A percentile compares a stretch with the other conserved stretches of the same genome.
Evolutionary conservation across 768 basidiomycete species (phyloP).

Genomic region (Dictyophora rubrovolvata): DNA sequence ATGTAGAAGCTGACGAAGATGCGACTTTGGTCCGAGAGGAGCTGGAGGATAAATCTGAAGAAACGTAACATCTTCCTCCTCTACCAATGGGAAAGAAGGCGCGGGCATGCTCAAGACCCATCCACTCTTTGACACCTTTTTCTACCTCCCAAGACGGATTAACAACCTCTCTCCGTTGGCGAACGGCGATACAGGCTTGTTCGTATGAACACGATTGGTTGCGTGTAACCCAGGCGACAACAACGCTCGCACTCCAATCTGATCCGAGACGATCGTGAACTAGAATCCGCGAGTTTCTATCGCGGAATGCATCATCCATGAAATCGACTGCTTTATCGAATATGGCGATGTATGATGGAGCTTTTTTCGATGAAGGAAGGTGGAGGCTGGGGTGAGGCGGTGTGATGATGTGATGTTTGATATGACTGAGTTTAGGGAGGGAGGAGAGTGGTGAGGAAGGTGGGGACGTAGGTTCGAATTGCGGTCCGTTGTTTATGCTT

Average conservation of each 20-base stretch:
- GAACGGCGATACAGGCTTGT: background rate
- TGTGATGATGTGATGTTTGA: background rate
- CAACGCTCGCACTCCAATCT: slow-evolving; percentile 3
- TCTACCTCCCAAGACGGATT: background rate
- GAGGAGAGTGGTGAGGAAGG: background rate
- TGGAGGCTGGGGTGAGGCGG: background rate
- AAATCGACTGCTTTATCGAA: slow-evolving; percentile 7
- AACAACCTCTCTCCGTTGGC: background rate
- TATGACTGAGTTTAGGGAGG: background rate
- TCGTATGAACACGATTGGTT: slow-evolving; percentile 1
- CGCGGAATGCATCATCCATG: slow-evolving; percentile 1
- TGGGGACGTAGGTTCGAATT: background rate
- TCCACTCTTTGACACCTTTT: slow-evolving; percentile 4
- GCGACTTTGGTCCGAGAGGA: background rate
- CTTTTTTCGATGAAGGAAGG: background rate
- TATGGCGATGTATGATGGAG: background rate
- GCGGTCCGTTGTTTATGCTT: background rate
- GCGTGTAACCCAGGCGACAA: slow-evolving; percentile 4
- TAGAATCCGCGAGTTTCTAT: background rate
- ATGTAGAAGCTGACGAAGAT: background rate
- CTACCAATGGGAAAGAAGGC: background rate
- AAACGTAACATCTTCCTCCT: background rate
- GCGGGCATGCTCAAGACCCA: background rate
- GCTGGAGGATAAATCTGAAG: background rate
- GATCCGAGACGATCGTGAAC: background rate